Percentiles rank a stretch among this genome's conserved stretches.
These are phyloP conservation scores for Penicillium macrosclerotiorum DNA, from an alignment of 495 filamentous ascomycete genomes.

Conservation along the genomic window DNA sequence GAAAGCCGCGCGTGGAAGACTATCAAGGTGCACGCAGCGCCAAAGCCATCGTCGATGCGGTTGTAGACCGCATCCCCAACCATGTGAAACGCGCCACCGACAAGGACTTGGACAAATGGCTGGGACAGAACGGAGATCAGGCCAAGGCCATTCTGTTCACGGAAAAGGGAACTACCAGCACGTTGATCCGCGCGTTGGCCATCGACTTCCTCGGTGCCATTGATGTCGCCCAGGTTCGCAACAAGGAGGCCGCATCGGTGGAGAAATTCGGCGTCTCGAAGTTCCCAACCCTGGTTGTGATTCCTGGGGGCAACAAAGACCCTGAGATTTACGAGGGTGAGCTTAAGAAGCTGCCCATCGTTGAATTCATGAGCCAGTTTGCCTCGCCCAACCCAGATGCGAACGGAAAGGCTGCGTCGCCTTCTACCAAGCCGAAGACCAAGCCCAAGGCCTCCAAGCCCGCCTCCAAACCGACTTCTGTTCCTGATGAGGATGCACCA, in stretches of 20 bases:
- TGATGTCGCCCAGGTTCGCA: constrained; percentile 78
- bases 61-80: constrained; percentile 86
- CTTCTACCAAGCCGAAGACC: constrained; percentile 57
- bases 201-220: constrained; percentile 88
- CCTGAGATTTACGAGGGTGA: constrained; percentile 76
- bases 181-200: constrained; percentile 78
- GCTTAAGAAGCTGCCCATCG: constrained; percentile 79
- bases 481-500: constrained; percentile 40
- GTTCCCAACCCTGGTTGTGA: constrained; percentile 77
- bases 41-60: constrained; percentile 82
- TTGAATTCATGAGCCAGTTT: constrained; percentile 78
- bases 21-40: constrained; percentile 82
- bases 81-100: constrained; percentile 80
- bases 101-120: constrained; percentile 74
- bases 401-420: constrained; percentile 15
- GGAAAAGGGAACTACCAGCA: constrained; percentile 84
- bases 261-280: constrained; percentile 71
- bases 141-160: constrained; percentile 92
- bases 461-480: constrained; percentile 5
- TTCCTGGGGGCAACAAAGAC: constrained; percentile 70
- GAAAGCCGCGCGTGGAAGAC: constrained; percentile 85
- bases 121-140: constrained; percentile 66
- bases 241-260: constrained; percentile 72
- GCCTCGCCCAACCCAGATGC: constrained; percentile 69
- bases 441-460: constrained; percentile 32